Evolutionary conservation across 257 asterid species (phyloP).

Genomic region (Solanum gracilifrons): DNA sequence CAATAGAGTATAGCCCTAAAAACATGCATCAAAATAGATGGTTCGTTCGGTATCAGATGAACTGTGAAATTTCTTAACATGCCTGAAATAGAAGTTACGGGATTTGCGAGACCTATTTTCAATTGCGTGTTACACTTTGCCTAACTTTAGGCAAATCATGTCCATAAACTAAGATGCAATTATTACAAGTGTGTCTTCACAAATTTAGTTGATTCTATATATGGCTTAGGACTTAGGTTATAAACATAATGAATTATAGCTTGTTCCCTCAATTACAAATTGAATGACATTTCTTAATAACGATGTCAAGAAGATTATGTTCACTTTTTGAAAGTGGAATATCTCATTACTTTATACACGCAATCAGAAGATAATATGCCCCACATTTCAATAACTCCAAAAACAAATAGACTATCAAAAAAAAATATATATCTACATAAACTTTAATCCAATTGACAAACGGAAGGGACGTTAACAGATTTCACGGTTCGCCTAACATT

Average conservation of each 20-base stretch:
- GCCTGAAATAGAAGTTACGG: too few relatives aligned
- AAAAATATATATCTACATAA: not conserved
- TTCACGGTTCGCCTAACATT: not conserved
- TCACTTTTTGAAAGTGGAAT: not conserved
- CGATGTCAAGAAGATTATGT: not conserved
- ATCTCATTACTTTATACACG: not conserved
- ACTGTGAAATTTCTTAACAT: too few relatives aligned
- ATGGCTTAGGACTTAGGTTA: too few relatives aligned
- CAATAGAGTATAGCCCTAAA: too few relatives aligned
- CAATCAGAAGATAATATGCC: not conserved
- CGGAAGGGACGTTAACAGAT: not conserved
- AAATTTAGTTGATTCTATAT: too few relatives aligned
- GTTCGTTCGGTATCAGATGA: too few relatives aligned
- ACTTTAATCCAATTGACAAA: not conserved
- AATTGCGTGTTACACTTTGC: too few relatives aligned
- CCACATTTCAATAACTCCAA: not conserved
- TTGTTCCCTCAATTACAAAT: not conserved
- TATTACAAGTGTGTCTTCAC: not conserved
- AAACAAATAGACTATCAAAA: not conserved
- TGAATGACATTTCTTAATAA: not conserved
- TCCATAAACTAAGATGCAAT: not conserved
- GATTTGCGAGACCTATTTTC: too few relatives aligned
- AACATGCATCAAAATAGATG: too few relatives aligned
- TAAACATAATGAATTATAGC: not conserved
- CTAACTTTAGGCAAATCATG: not conserved